Conservation (phyloP, 2,329 filamentous ascomycete species). For the Ophiostoma sp. region DNA sequence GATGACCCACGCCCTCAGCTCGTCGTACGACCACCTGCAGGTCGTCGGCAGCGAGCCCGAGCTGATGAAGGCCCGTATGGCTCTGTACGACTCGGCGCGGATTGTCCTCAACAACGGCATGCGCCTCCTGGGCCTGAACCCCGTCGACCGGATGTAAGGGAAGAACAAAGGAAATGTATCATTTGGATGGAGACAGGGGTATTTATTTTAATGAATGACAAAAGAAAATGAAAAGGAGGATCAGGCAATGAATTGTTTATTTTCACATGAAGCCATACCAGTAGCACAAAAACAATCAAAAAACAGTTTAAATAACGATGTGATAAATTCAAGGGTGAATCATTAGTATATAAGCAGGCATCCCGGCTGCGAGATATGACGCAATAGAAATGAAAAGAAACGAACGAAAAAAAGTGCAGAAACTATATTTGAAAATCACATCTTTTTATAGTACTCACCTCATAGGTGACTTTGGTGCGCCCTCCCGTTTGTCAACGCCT, state of each 20-base stretch:
- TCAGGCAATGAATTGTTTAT: background rate
- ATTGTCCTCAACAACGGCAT: conserved; percentile 81
- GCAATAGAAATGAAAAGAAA: no score
- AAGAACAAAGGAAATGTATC: background rate
- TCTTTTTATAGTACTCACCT: background rate
- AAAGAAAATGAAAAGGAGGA: background rate
- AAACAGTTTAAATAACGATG: background rate
- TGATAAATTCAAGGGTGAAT: background rate
- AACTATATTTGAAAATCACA: no score
- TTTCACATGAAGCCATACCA: background rate
- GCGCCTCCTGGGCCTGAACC: conserved; percentile 74
- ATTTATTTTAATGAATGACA: background rate
- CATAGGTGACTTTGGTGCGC: no score
- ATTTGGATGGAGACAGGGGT: background rate
- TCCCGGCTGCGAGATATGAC: no score
- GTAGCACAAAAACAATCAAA: conserved; percentile 6
- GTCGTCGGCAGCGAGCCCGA: conserved; percentile 77
- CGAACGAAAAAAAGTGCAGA: no score
- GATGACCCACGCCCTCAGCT: conserved; percentile 79
- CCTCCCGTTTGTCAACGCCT: background rate
- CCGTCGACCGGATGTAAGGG: conserved; percentile 62
- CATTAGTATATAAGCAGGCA: background rate
- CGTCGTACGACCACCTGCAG: conserved; percentile 77
- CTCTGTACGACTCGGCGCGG: conserved; percentile 73
- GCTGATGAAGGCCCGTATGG: conserved; percentile 70